Evolutionary conservation across 371 early-diverging fungal genomes (phyloP), one percentile per base, ranked within the genome.

Genomic region (Coemansia sp.): DNA sequence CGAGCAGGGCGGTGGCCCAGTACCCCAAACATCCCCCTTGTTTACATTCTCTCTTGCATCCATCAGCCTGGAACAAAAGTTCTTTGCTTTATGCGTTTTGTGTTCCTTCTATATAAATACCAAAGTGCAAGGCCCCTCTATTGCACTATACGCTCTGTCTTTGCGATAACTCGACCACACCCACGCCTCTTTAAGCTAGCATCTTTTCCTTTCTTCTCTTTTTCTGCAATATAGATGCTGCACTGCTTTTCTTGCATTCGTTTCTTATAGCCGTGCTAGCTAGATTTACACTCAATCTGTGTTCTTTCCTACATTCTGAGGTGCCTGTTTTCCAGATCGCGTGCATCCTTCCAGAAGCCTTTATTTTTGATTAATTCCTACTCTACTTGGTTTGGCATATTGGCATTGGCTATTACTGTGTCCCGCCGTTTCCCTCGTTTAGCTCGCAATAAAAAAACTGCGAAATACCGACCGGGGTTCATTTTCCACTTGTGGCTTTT

Each of bases 161-260:
- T 14, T 24, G 21, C 10, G 11, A 50, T 21, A 50, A n/a, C 53
- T 22, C 53, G 24, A 53, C 53, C 53, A 53, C 53, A 1, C 53
- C 53, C 53, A 53, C 53, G 53, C 53, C 53, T 53, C 53, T 53
- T 22, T 22, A 22, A 51, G 24, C 51, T 51, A 47, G 47, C 50
- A 18, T 6, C 26, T 53, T 26, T 24, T 21, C 14, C 26, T 21
- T 53, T 22, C 13, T 13, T 4, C 16, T 22, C 16, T 26, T 16
- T 53, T 26, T 53, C 10, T 13, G 26, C 24, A 11, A 18, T 51
- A 18, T 51, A 51, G 52, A 22, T 22, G 24, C 11, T 51, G 22
- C 22, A 22, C 52, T 11, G 22, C 26, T 11, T 22, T 51, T 22
- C 52, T 22, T 22, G n/a, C 52, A 21, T 22, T 51, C 18, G 22